phyloP scores from a whole-genome alignment of 2,329 filamentous ascomycete genomes.

The Huntiella savannae region DNA sequence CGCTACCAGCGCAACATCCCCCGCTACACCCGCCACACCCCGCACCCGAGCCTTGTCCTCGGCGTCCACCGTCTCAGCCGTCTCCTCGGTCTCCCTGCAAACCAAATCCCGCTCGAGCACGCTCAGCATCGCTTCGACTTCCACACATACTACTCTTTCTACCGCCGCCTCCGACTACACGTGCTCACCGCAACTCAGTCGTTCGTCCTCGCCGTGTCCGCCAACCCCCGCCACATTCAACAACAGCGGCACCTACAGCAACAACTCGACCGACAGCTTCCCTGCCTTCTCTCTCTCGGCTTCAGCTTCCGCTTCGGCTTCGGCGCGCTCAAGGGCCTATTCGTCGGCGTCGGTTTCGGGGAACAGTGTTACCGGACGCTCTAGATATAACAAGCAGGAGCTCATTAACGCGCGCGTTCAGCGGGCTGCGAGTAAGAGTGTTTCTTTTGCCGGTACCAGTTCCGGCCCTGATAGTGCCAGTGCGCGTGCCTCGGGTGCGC shows the following conservation, averaged over 20 bases:
- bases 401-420: slow-evolving; percentile 30
- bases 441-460: slow-evolving; percentile 13
- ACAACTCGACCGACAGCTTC: slow-evolving; percentile 8
- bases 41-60: slow-evolving; percentile 13
- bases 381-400: slow-evolving; percentile 23
- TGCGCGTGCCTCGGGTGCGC: slow-evolving; percentile 13
- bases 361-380: slow-evolving; percentile 18
- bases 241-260: slow-evolving; percentile 11
- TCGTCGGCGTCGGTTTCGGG: slow-evolving; percentile 11
- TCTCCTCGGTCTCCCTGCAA: slow-evolving; percentile 14
- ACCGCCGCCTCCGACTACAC: slow-evolving; percentile 7
- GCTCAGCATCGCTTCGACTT: slow-evolving; percentile 13
- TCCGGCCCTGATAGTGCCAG: slow-evolving; percentile 14
- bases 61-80: slow-evolving; percentile 15
- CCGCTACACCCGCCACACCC: slow-evolving; percentile 13
- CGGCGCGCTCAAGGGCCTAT: slow-evolving; percentile 13
- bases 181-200: slow-evolving; percentile 7
- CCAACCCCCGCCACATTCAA: slow-evolving; percentile 11
- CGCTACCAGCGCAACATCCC: slow-evolving; percentile 9
- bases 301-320: slow-evolving; percentile 12
- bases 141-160: slow-evolving; percentile 4
- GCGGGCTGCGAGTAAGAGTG: slow-evolving; percentile 23
- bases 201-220: slow-evolving; percentile 7
- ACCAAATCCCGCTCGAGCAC: slow-evolving; percentile 14
- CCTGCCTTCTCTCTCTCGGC: slow-evolving; percentile 10